Base-by-base conservation (phyloP, 441 rosid species). In the Bocquillonia castaneifolia region DNA sequence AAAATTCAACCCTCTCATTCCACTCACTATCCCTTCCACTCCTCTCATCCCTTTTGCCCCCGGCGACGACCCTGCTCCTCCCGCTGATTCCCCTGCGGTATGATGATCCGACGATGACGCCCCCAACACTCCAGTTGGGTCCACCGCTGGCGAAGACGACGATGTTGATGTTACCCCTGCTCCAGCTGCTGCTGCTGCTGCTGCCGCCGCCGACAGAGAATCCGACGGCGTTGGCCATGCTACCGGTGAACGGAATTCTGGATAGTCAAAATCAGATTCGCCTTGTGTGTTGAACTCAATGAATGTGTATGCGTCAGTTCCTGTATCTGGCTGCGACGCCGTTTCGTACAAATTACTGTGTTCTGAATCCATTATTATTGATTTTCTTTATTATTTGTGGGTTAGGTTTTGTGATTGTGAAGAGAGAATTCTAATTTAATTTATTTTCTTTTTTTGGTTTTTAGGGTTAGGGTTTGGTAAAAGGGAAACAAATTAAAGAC, bases 281-380 rank as follows among this genome's bases (percentile, higher is more conserved):
- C 96, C 98, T 77, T 94, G 97, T 59, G 97, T 88, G 83, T 90
- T 90, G 85, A 94, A 92, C 82, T 94, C 99, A 71, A 90, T 83
- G 74, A 94, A 94, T 39, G 92, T 87, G 76, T 94, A 94, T 12
- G 97, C 99, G 80, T 92, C 99, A 39, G 82, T 69, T 26, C 76
- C 91, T 14, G 94, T 70, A 73, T 90, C 99, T 13, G 99, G 99
- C 81, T 94, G 99, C 72, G 99, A 94, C 55, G 96, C 92, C 62
- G 97, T 90, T 18, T 92, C 99, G 73, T 78, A 92, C 55, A 89
- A 88, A 73, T 78, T 86, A 76, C 56, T 86, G 63, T 84, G 82
- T 69, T 88, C 89, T 48, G 93, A 77, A 79, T 88, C 97, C 99
- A 94, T 94, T n/a, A n/a, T n/a, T n/a, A n/a, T n/a, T n/a, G n/a